Conservation (phyloP, 116 monocot species). For the Trichopus zeylanicus region DNA sequence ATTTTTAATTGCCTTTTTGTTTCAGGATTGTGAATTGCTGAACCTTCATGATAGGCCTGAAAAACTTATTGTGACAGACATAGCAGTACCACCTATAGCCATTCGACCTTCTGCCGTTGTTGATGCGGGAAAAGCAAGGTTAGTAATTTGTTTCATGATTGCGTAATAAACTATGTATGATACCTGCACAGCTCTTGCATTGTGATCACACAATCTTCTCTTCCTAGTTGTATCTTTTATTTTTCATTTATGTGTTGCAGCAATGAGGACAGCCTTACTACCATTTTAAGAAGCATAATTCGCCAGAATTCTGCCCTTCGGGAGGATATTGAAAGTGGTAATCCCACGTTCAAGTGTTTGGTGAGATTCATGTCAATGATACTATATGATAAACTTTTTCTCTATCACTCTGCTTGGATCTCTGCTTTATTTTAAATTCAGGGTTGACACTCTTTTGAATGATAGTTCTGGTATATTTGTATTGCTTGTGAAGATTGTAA, state of each 20-base stretch:
- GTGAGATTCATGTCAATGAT: conserved; percentile 29
- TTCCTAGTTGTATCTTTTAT: not conserved
- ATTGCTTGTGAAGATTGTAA: not conserved
- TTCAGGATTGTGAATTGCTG: conserved; percentile 94
- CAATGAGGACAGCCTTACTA: conserved; percentile 77
- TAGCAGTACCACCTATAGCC: conserved; percentile 77
- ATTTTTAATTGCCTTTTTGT: not conserved
- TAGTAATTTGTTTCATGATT: conserved; percentile 1
- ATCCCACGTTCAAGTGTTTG: conserved; percentile 45
- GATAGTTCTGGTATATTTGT: not conserved
- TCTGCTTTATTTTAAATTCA: not conserved
- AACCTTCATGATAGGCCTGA: conserved; percentile 77
- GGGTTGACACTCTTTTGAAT: not conserved
- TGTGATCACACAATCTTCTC: no score
- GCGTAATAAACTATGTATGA: no score
- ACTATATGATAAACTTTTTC: not conserved
- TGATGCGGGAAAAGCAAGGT: conserved; percentile 54
- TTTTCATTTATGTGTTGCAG: conserved; percentile 32
- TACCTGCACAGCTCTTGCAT: no score
- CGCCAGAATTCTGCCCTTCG: conserved; percentile 63
- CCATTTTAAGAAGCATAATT: conserved; percentile 60
- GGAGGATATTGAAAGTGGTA: conserved; percentile 51
- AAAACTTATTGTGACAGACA: conserved; percentile 79
- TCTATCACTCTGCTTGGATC: not conserved
- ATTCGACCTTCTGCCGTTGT: conserved; percentile 77